Evolutionary conservation across 441 rosid genomes (phyloP).

Genomic region (Syzygium malaccense): DNA sequence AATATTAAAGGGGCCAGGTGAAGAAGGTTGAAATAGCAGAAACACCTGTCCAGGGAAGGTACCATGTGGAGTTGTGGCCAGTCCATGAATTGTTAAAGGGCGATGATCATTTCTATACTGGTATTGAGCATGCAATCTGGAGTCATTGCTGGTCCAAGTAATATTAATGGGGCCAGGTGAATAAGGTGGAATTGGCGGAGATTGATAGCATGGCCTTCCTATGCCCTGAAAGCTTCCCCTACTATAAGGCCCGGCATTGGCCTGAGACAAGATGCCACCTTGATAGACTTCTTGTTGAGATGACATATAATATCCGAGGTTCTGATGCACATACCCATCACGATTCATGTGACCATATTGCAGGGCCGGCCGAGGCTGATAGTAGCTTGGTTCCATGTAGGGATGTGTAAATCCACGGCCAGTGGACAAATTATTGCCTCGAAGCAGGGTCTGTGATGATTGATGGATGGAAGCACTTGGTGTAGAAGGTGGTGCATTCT

Average conservation of each 20-base stretch:
- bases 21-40: background rate
- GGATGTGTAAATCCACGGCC: background rate
- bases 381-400: background rate
- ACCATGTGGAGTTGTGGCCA: background rate
- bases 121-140: slow-evolving; percentile 10
- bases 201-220: background rate
- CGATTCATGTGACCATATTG: slow-evolving; percentile 13
- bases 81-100: background rate
- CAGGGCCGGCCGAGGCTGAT: background rate
- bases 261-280: slow-evolving; percentile 15
- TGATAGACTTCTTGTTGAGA: slow-evolving; percentile 16
- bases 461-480: background rate
- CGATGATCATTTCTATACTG: background rate
- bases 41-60: no score
- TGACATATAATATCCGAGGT: slow-evolving; percentile 12
- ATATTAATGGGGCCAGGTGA: background rate
- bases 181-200: slow-evolving; percentile 2
- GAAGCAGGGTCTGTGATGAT: background rate
- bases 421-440: background rate
- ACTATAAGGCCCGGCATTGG: background rate
- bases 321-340: slow-evolving; percentile 8
- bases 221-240: background rate
- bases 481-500: background rate
- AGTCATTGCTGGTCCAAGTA: background rate
- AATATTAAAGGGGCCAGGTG: background rate